A percentile compares a stretch with the other conserved stretches of the same genome.
phyloP scores from a whole-genome alignment of 1,139 yeast species.

The Kodamaea arcana region DNA sequence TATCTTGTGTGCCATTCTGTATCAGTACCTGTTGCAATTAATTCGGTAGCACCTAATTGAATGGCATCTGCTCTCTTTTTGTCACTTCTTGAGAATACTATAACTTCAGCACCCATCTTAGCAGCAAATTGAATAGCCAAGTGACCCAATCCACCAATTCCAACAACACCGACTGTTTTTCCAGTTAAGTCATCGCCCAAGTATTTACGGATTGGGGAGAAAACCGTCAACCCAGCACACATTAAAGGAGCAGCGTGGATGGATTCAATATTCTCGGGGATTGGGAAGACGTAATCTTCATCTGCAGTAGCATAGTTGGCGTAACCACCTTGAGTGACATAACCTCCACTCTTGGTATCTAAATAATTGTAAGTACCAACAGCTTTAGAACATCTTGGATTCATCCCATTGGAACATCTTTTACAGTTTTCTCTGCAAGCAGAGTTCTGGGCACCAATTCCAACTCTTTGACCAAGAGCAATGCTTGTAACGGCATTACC shows the following conservation, averaged over 20 bases:
- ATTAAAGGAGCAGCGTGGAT: slow-evolving; percentile 57
- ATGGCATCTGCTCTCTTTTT: slow-evolving; percentile 34
- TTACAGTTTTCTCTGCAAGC: slow-evolving; percentile 45
- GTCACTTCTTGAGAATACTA: slow-evolving; percentile 35
- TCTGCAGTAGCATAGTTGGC: slow-evolving; percentile 53
- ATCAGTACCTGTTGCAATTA: slow-evolving; percentile 38
- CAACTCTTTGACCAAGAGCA: slow-evolving; percentile 57
- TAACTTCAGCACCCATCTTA: slow-evolving; percentile 40
- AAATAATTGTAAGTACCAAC: slow-evolving; percentile 43
- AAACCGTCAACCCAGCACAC: slow-evolving; percentile 67
- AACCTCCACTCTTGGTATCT: slow-evolving; percentile 29
- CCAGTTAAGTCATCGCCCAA: slow-evolving; percentile 26
- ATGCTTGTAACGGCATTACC: slow-evolving; percentile 45
- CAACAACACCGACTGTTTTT: slow-evolving; percentile 45
- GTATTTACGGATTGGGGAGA: slow-evolving; percentile 46
- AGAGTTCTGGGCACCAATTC: slow-evolving; percentile 53
- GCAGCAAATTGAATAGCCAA: slow-evolving; percentile 39
- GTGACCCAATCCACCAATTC: slow-evolving; percentile 48
- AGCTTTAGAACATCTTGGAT: slow-evolving; percentile 43
- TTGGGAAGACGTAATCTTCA: slow-evolving; percentile 49
- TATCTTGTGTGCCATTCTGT: slow-evolving; percentile 28
- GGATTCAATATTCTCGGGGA: slow-evolving; percentile 50
- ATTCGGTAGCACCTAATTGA: slow-evolving; percentile 36
- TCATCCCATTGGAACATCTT: slow-evolving; percentile 42
- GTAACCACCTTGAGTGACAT: slow-evolving; percentile 57